Evolutionary conservation across 2,329 filamentous ascomycete genomes (phyloP), one percentile per base, ranked within the genome.

Genomic region (Xylariaceae sp.): DNA sequence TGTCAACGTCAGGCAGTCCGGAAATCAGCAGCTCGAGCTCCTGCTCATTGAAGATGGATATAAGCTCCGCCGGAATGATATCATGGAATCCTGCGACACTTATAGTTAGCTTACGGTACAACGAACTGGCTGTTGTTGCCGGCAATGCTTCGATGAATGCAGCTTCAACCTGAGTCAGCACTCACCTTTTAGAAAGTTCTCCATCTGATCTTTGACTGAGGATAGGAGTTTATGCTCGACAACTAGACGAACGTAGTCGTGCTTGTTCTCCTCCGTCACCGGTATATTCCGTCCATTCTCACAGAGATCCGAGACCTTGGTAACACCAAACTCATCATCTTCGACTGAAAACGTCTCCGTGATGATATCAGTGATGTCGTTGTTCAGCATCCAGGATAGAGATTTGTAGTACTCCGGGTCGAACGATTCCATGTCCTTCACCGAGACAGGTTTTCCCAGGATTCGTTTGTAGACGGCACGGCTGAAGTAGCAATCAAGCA

Each of bases 381-480:
- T 97, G 72, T 96, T 90, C 59, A 97, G 81, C 87, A 99, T 97
- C 95, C 95, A 99, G 61, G 94, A 86, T 18, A 99, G 82, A 11
- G 93, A 97, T 75, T 97, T 99, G 84, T 97, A 97, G 78, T 99
- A 99, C 70, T 99, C 93, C 2, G 96, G 87, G 73, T 99, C 94
- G 62, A 99, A 89, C 18, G 92, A 97, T 75, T 99, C 94, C 92
- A 99, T 97, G 70, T 99, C 94, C 78, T 99, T 99, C 75, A 99
- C 89, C 7, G 92, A 97, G 47, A 97, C 93, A 2, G 90, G 86
- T 73, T 95, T 96, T 72, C 94, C 90, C 34, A 99, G 84, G 65
- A 99, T 97, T 66, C 91, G 89, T 79, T 97, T 97, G 82, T 99
- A 99, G 55, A 99, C 93, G 11, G 95, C 95, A 71, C 94, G 88